Conservation (phyloP, 73 alveolate species). For the Breviolum minutum region DNA sequence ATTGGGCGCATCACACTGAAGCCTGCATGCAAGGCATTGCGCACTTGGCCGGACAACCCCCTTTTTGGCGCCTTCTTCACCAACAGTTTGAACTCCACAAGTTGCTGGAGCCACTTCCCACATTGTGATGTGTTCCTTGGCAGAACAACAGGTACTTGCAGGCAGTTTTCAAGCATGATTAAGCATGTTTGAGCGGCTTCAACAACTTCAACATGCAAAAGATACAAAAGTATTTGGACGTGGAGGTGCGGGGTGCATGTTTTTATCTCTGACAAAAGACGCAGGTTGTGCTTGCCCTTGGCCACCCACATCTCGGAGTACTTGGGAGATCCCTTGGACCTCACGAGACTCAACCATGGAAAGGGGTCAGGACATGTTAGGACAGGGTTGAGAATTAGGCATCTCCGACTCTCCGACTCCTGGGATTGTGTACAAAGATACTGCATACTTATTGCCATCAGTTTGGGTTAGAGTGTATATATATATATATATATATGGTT, state of each 20-base stretch:
- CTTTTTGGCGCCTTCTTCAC: not conserved
- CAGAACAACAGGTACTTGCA: not conserved
- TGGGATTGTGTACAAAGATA: too few species aligned
- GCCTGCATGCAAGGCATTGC: not conserved
- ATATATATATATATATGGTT: too few species aligned
- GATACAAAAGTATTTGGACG: too few species aligned
- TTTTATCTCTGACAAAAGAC: not conserved
- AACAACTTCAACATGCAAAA: too few species aligned
- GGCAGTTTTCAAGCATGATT: not conserved
- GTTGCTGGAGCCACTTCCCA: not conserved
- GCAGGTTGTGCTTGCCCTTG: slow-evolving; percentile 29
- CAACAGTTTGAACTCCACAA: not conserved
- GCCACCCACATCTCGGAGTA: slow-evolving; percentile 46
- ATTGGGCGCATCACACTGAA: too few species aligned
- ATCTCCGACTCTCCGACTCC: too few species aligned
- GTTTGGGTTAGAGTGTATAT: too few species aligned
- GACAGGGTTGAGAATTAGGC: not conserved
- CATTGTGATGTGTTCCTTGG: slow-evolving; percentile 1
- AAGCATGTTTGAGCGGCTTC: too few species aligned
- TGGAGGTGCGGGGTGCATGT: too few species aligned
- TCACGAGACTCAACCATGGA: not conserved
- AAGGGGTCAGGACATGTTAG: not conserved
- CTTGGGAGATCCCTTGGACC: slow-evolving; percentile 51
- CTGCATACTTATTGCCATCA: too few species aligned
- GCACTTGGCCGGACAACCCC: not conserved